A percentile compares a stretch with the other conserved stretches of the same genome.
Conservation (phyloP, 768 basidiomycete genomes). For the Trametes meyenii region DNA sequence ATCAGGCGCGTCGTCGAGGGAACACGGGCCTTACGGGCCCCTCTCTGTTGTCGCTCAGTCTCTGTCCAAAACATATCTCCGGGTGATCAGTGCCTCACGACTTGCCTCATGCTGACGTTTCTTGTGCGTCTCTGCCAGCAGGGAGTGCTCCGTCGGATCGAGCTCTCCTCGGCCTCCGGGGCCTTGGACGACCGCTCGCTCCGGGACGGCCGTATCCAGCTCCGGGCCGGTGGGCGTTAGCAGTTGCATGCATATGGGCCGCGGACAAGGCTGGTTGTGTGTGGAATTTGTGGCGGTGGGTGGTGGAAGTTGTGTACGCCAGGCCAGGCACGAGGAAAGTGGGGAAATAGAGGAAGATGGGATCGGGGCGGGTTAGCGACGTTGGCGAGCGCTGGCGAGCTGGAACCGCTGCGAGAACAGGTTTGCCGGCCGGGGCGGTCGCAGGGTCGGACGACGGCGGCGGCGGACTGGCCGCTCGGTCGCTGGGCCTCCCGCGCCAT, state of each 20-base stretch:
- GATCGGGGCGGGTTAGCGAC: no score
- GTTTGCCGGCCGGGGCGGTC: constrained; percentile 1
- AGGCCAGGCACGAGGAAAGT: neutral
- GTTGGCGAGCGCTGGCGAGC: no score
- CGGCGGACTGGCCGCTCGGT: neutral
- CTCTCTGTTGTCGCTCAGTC: neutral
- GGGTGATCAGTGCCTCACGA: neutral
- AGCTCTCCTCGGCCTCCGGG: neutral
- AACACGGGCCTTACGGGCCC: neutral
- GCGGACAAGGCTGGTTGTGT: neutral
- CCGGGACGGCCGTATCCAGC: no score
- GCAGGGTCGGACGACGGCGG: no score
- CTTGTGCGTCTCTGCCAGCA: neutral
- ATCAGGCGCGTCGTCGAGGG: constrained; percentile 6
- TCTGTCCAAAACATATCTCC: neutral
- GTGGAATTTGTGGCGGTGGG: neutral
- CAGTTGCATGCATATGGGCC: neutral
- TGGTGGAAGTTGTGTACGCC: neutral
- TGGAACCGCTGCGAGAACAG: constrained; percentile 42
- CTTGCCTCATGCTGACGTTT: neutral
- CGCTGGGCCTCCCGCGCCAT: no score
- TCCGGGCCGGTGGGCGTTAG: neutral
- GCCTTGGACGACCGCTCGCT: no score
- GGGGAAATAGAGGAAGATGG: constrained; percentile 42
- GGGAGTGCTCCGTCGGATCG: neutral